Percentiles rank a stretch among this genome's conserved stretches.
phyloP scores from a whole-genome alignment of 257 asterid species.

The Scutellaria minor region DNA sequence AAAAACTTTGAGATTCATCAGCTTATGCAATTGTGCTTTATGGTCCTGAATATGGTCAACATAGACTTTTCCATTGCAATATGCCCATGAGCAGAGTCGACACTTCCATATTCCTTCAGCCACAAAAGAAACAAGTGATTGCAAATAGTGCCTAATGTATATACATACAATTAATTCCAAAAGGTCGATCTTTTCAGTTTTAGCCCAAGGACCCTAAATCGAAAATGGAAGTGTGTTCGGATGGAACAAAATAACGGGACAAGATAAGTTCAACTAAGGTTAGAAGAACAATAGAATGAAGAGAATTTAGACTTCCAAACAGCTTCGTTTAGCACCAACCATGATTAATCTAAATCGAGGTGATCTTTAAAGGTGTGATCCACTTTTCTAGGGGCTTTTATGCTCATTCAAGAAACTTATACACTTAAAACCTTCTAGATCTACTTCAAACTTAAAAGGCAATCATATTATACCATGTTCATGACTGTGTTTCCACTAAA shows the following conservation, averaged over 20 bases:
- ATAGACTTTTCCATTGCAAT: conserved; percentile 60
- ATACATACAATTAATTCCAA: not conserved
- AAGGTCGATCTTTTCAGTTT: conserved; percentile 18
- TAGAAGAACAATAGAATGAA: not conserved
- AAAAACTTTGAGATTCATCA: conserved; percentile 62
- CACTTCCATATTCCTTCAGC: conserved; percentile 96
- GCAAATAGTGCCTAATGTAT: conserved; percentile 40
- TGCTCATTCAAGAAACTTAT: conserved; percentile 29
- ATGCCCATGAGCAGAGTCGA: conserved; percentile 84
- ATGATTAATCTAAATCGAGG: not conserved
- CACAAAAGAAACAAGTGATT: conserved; percentile 47
- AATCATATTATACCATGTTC: not conserved
- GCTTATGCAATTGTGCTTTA: conserved; percentile 64
- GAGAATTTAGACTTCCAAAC: not conserved
- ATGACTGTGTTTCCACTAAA: conserved; percentile 2
- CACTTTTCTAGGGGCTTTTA: conserved; percentile 11
- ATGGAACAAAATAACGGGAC: not conserved
- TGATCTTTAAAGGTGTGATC: not conserved
- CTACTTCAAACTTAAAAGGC: conserved; percentile 29
- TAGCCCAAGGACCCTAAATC: conserved; percentile 17
- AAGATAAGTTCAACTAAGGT: not conserved
- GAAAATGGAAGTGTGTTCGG: not conserved
- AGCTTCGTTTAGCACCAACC: not conserved
- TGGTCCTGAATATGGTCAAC: conserved; percentile 61
- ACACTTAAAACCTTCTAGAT: conserved; percentile 26